A percentile compares a stretch with the other conserved stretches of the same genome.
Conservation (phyloP, 2,329 filamentous ascomycete species). For the Ophiostoma sp. region DNA sequence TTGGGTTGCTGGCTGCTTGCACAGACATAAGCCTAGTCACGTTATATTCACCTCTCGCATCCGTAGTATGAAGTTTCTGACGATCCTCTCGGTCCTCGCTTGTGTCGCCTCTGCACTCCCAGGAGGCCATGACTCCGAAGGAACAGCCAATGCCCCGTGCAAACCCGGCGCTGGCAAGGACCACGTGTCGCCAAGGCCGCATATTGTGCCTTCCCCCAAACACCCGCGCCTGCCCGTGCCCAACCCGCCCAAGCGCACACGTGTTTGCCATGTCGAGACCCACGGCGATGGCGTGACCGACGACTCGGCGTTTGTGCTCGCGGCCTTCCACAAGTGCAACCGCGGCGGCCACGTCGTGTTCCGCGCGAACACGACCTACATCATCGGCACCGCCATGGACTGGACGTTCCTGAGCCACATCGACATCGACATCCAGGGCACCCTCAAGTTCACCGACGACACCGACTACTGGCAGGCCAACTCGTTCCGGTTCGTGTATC, state of each 20-base stretch:
- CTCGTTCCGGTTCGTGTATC: conserved; percentile 56
- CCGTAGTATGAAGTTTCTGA: conserved; percentile 12
- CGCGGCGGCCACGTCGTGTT: conserved; percentile 56
- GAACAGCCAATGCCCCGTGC: background rate
- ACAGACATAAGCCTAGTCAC: background rate
- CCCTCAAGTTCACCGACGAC: conserved; percentile 57
- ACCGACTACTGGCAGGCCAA: conserved; percentile 62
- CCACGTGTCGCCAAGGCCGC: conserved; percentile 25
- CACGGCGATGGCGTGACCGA: conserved; percentile 39
- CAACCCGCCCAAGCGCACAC: conserved; percentile 31
- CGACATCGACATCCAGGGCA: conserved; percentile 41
- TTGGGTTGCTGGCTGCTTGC: background rate
- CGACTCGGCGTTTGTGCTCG: conserved; percentile 44
- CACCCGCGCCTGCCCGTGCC: conserved; percentile 30
- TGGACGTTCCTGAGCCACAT: conserved; percentile 50
- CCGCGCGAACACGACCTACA: conserved; percentile 44
- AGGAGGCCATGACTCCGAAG: background rate
- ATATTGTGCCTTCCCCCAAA: conserved; percentile 26
- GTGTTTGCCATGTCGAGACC: conserved; percentile 52
- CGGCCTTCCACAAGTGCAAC: conserved; percentile 54
- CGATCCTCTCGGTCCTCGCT: background rate
- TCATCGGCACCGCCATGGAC: conserved; percentile 51
- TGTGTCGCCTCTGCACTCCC: conserved; percentile 15
- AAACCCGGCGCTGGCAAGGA: conserved; percentile 13
- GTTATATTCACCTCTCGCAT: too few species aligned